phyloP scores from a whole-genome alignment of 139 green algal genomes.

The Diplosphaera chodatii region DNA sequence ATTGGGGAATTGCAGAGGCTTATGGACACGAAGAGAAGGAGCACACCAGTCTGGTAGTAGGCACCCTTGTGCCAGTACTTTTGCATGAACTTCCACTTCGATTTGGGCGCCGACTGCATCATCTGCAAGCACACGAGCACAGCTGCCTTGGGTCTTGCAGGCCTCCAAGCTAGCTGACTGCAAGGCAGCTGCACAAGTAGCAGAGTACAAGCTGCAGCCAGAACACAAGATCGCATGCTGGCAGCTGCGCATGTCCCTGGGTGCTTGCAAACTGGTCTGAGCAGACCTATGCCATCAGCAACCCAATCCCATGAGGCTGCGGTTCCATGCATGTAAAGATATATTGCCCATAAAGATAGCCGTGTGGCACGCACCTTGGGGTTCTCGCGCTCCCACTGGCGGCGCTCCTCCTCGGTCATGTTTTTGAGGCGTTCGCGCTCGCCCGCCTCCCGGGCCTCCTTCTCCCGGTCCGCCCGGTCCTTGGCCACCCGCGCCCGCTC shows the following conservation, averaged over 20 bases:
- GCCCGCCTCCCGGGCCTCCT: constrained; percentile 38
- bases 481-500: constrained; percentile 69
- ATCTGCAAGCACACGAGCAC: neutral
- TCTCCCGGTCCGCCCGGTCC: constrained; percentile 43
- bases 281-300: too few relatives aligned
- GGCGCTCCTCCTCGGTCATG: constrained; percentile 84
- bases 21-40: neutral
- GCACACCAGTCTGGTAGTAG: constrained; percentile 78
- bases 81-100: constrained; percentile 86
- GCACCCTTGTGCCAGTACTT: constrained; percentile 99
- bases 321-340: too few relatives aligned
- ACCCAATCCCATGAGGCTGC: too few relatives aligned
- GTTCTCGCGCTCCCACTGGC: constrained; percentile 60
- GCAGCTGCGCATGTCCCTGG: too few relatives aligned
- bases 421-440: constrained; percentile 63
- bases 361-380: constrained; percentile 40
- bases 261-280: too few relatives aligned
- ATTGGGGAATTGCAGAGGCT: too few relatives aligned
- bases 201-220: too few relatives aligned
- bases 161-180: too few relatives aligned
- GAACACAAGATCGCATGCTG: too few relatives aligned
- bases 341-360: neutral
- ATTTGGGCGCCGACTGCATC: constrained; percentile 34
- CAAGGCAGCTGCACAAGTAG: too few relatives aligned
- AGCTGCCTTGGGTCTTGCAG: too few relatives aligned